These are phyloP conservation scores for Starmerella vaccinii DNA, from an alignment of 805 yeast species.

Conservation along the genomic window DNA sequence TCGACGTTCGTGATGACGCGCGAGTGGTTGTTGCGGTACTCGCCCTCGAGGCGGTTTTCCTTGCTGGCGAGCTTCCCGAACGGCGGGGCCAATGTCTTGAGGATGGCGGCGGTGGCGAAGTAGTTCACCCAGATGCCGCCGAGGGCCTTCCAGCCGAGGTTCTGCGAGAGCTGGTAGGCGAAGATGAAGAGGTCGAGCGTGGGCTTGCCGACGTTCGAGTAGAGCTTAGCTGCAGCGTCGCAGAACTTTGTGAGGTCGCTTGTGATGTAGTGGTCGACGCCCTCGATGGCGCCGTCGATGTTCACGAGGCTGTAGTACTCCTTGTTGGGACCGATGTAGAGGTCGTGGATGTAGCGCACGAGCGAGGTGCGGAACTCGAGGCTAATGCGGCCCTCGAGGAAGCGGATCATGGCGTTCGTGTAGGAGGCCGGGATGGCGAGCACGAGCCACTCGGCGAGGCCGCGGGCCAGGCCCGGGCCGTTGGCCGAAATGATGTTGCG, in stretches of 20 bases:
- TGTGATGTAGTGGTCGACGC: slow-evolving; percentile 78
- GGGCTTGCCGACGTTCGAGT: slow-evolving; percentile 87
- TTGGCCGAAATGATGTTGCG: slow-evolving; percentile 77
- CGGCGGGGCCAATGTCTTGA: slow-evolving; percentile 69
- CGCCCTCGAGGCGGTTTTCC: slow-evolving; percentile 75
- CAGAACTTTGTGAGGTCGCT: slow-evolving; percentile 75
- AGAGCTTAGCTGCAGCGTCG: slow-evolving; percentile 68
- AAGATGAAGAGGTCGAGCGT: slow-evolving; percentile 75
- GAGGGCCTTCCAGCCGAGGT: slow-evolving; percentile 78
- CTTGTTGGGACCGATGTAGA: slow-evolving; percentile 69
- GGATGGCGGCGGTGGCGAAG: slow-evolving; percentile 61
- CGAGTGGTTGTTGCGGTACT: slow-evolving; percentile 75
- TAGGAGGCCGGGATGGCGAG: slow-evolving; percentile 90
- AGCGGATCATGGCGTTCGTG: slow-evolving; percentile 82
- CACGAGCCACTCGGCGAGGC: slow-evolving; percentile 74
- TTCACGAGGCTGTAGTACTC: slow-evolving; percentile 75
- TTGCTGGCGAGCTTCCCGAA: slow-evolving; percentile 67
- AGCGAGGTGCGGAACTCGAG: slow-evolving; percentile 76
- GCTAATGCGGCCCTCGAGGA: slow-evolving; percentile 62
- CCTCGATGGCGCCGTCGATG: slow-evolving; percentile 42
- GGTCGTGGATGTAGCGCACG: slow-evolving; percentile 78
- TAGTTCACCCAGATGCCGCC: slow-evolving; percentile 74
- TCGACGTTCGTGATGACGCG: slow-evolving; percentile 81
- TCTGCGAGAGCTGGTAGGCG: slow-evolving; percentile 71
- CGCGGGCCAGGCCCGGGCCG: slow-evolving; percentile 62